Evolutionary conservation across 164 flowering plant species (phyloP).

Genomic region (Tetracentron sinense): DNA sequence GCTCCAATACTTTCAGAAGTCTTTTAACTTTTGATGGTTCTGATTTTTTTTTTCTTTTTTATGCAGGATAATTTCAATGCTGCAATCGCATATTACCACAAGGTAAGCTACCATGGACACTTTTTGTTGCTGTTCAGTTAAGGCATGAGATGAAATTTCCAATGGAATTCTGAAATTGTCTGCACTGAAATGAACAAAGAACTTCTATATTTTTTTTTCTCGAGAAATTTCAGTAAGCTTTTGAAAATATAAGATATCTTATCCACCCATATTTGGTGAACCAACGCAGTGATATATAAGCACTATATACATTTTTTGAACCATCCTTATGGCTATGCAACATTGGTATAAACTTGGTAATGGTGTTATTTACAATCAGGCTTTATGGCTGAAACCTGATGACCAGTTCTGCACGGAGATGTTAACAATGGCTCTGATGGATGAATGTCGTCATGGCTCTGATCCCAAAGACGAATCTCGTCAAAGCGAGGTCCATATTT

Average conservation of each 20-base stretch:
- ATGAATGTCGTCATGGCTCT: constrained; percentile 46
- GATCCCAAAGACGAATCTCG: constrained; percentile 28
- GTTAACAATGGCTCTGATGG: constrained; percentile 78
- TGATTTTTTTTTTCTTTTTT: not conserved
- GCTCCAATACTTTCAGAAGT: not conserved
- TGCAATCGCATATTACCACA: constrained; percentile 85
- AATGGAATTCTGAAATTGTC: not conserved
- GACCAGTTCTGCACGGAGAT: constrained; percentile 94
- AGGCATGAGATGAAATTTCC: not conserved
- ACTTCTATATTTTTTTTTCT: not conserved
- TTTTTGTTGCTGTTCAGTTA: not conserved
- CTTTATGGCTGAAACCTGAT: constrained; percentile 81
- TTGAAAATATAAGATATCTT: not conserved
- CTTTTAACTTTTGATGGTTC: not conserved
- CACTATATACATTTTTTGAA: not conserved
- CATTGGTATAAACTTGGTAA: constrained; percentile 2
- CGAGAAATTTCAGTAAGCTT: not conserved
- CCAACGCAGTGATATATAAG: not conserved
- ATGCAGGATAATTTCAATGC: constrained; percentile 66
- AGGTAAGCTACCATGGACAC: constrained; percentile 38
- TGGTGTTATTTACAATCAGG: constrained; percentile 40
- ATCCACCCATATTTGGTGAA: not conserved
- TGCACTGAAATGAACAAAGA: not conserved
- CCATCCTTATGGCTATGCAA: not conserved
- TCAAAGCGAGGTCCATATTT: constrained; percentile 9